Evolutionary conservation across 2,329 filamentous ascomycete species (phyloP).

Genomic region (Chrysoporthe cubensis): DNA sequence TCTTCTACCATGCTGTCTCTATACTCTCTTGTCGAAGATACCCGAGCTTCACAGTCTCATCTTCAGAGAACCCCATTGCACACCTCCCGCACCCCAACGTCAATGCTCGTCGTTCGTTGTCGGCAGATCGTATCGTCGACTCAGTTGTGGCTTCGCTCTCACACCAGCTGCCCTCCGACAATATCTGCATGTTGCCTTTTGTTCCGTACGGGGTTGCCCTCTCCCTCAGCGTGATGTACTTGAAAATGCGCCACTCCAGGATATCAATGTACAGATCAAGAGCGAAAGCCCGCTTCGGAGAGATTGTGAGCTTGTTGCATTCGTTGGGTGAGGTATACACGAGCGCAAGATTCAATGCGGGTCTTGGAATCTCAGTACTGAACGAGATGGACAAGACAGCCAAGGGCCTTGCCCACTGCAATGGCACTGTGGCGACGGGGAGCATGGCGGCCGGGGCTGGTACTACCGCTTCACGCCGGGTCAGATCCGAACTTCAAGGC

Average conservation of each 20-base stretch:
- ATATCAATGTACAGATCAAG: conserved; percentile 61
- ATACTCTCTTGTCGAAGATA: conserved; percentile 63
- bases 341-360: conserved; percentile 58
- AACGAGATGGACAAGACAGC: conserved; percentile 60
- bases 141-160: conserved; percentile 52
- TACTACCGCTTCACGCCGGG: not conserved
- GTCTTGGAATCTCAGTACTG: conserved; percentile 58
- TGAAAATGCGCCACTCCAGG: conserved; percentile 65
- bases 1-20: conserved; percentile 66
- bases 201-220: conserved; percentile 66
- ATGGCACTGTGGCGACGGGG: conserved; percentile 23
- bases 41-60: not conserved
- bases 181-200: conserved; percentile 58
- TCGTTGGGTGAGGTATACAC: conserved; percentile 61
- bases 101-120: conserved; percentile 61
- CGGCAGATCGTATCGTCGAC: conserved; percentile 60
- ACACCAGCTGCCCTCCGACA: conserved; percentile 27
- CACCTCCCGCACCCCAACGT: conserved; percentile 51
- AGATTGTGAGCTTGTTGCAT: conserved; percentile 57
- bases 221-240: conserved; percentile 64
- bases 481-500: not conserved
- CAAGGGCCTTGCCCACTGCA: conserved; percentile 40
- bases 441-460: conserved; percentile 25
- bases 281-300: conserved; percentile 58
- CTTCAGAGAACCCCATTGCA: conserved; percentile 36